phyloP scores from a whole-genome alignment of 1,284 basidiomycete genomes.

The Ganoderma sinense region DNA sequence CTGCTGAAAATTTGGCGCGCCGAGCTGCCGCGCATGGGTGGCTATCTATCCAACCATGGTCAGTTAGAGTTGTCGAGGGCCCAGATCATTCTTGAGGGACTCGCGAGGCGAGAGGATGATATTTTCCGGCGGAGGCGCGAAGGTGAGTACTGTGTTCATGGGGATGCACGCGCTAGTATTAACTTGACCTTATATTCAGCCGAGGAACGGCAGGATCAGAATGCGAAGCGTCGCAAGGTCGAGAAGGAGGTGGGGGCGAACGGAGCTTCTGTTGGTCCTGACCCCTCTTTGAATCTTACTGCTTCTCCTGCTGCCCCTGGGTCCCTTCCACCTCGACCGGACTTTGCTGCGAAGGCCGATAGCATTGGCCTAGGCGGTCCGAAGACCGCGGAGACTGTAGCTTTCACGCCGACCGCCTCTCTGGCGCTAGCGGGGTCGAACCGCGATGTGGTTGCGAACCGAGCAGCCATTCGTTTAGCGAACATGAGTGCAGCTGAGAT shows the following conservation, averaged over 20 bases:
- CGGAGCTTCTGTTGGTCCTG: constrained; percentile 56
- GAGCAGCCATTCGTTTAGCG: constrained; percentile 90
- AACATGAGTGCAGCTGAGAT: constrained; percentile 96
- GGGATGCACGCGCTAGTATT: background rate
- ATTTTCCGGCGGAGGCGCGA: constrained; percentile 95
- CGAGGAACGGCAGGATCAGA: constrained; percentile 93
- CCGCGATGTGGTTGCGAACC: constrained; percentile 87
- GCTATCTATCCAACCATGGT: constrained; percentile 96
- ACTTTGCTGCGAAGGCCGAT: constrained; percentile 77
- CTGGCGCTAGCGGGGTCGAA: constrained; percentile 82
- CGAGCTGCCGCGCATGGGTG: constrained; percentile 94
- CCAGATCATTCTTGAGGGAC: constrained; percentile 94
- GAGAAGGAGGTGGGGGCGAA: constrained; percentile 68
- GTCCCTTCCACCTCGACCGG: constrained; percentile 64
- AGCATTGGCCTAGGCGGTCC: constrained; percentile 76
- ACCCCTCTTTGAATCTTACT: constrained; percentile 60
- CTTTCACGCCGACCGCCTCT: constrained; percentile 62
- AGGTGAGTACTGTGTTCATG: constrained; percentile 60
- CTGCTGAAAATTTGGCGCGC: constrained; percentile 95
- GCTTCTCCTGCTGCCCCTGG: constrained; percentile 50
- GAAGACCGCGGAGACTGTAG: constrained; percentile 60
- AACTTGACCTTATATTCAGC: constrained; percentile 52
- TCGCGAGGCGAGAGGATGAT: constrained; percentile 93
- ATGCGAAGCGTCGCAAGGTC: constrained; percentile 87
- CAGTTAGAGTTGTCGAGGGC: constrained; percentile 87